Conservation (phyloP, 192 early-diverging fungal genomes). For the Gonapodya sp. region DNA sequence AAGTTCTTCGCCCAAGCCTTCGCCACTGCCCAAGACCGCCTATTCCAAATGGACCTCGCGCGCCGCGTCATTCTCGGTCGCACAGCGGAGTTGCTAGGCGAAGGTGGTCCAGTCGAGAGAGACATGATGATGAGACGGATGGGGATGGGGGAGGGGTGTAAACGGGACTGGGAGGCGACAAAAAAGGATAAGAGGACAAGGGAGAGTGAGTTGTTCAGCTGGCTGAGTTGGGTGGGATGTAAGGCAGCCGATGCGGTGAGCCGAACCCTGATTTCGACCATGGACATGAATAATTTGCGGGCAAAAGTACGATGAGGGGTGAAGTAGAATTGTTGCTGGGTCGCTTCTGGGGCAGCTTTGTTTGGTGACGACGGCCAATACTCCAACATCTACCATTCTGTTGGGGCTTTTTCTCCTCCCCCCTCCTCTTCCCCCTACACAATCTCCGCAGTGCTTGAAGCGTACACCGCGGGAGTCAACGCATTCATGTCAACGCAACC, state of each 20-base stretch:
- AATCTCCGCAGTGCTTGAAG: neutral
- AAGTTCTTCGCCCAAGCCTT: neutral
- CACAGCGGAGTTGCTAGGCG: neutral
- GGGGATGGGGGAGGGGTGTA: neutral
- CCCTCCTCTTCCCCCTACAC: neutral
- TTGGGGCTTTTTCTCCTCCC: neutral
- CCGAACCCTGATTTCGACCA: no score
- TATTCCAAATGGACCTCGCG: conserved; percentile 8
- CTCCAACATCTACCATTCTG: no score
- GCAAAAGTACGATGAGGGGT: no score
- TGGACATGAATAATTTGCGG: no score
- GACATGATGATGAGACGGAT: neutral
- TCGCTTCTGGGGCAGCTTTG: no score
- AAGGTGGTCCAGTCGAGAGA: neutral
- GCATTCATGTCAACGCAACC: neutral
- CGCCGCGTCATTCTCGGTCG: neutral
- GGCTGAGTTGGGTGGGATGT: no score
- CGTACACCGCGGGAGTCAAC: conserved; percentile 4
- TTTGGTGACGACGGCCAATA: no score
- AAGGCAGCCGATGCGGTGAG: no score
- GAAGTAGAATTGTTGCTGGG: no score
- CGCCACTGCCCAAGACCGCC: neutral
- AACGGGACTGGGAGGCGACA: neutral
- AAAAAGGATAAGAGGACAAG: neutral
- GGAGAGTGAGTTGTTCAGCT: neutral